Base-by-base conservation (phyloP, 768 basidiomycete genomes). In the Dentipellis sp. region DNA sequence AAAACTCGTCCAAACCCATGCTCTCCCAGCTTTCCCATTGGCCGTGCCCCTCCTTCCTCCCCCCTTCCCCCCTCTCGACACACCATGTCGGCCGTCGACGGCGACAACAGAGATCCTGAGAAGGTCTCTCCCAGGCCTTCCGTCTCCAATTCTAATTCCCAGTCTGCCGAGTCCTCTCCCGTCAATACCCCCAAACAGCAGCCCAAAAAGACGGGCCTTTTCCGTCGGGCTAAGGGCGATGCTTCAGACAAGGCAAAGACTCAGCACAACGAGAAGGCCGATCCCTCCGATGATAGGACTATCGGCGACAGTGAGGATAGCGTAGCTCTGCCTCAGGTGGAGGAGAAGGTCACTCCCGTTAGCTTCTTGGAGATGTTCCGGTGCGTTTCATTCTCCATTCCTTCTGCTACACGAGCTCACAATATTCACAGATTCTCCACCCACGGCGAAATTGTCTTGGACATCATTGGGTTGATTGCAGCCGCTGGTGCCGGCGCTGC, bases 301-400 rank as follows among this genome's bases (percentile, higher is more conserved):
- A 17, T 45, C 42, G 42, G 19, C 42, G 19, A 19, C 42, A 19
- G 14, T 8, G 42, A n/a, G 42, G 42, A 45, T 14, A 45, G n/a
- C n/a, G 16, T 54, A 16, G 40, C 29, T 3, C 22, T 40, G 35
- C 3, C 48, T 17, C 22, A 45, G 0, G 19, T 3, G 7, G 52
- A 49, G 17, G 58, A 49, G 0, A 35, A 64, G n/a, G 9, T 57
- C 21, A 42, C 53, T n/a, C 63, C 72, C 1, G 71, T 73, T 22
- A 54, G 59, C 2, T 63, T 76, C 56, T 53, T 65, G 22, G 56
- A 62, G 9, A 63, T 68, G 21, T 68, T 67, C 14, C n/a, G 42
- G 42, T 45, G 14, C 6, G 42, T 45, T n/a, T 19, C 3, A 8
- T 17, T 45, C 3, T 2, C 42, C 11, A 12, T 40, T n/a, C 14